These are phyloP conservation scores for Parmelia sp. DNA, from an alignment of 495 filamentous ascomycete species.

Conservation along the genomic window DNA sequence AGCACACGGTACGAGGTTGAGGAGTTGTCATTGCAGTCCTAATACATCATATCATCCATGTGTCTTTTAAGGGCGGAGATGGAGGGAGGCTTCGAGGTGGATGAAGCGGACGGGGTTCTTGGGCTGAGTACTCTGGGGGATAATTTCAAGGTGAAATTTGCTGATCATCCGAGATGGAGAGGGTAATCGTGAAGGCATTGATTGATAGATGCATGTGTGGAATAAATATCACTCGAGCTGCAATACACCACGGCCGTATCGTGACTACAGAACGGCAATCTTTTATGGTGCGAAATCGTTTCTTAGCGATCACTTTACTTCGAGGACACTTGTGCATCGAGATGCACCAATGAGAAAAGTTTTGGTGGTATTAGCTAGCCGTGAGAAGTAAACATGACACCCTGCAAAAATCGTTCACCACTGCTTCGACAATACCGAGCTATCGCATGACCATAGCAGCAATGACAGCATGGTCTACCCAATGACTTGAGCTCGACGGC, in stretches of 20 bases:
- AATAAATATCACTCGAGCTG: neutral
- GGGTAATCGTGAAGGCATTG: neutral
- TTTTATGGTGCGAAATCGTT: neutral
- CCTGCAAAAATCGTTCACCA: neutral
- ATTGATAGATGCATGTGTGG: neutral
- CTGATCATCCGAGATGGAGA: neutral
- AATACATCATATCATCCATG: neutral
- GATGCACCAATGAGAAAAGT: neutral
- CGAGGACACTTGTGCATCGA: neutral
- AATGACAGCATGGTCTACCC: neutral
- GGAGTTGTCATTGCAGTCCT: neutral
- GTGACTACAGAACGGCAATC: neutral
- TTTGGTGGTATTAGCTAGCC: neutral
- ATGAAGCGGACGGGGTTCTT: neutral
- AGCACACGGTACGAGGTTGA: neutral
- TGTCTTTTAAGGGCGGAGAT: neutral
- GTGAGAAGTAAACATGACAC: neutral
- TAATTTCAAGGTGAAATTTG: neutral
- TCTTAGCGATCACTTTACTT: neutral
- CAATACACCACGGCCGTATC: neutral
- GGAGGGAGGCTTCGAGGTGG: neutral
- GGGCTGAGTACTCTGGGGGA: neutral
- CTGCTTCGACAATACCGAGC: neutral
- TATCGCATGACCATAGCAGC: neutral
- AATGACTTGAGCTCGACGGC: neutral